phyloP scores from a whole-genome alignment of 768 basidiomycete species.

The Hortiboletus flavorubellus region DNA sequence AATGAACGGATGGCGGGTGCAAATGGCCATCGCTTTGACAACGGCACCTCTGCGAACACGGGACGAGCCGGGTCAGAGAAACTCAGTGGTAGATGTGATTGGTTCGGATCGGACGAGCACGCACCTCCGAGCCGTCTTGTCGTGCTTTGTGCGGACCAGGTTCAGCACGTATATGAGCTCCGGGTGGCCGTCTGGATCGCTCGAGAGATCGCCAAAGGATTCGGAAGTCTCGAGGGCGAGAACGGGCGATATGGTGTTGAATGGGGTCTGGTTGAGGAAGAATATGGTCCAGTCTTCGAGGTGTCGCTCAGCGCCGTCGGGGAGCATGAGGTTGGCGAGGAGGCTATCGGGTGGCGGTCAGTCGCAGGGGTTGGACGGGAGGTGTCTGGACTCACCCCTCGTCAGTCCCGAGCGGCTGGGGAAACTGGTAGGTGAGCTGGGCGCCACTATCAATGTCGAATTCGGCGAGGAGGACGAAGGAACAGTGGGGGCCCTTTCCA shows the following conservation, averaged over 20 bases:
- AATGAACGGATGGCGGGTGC: conserved; percentile 89
- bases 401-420: conserved; percentile 90
- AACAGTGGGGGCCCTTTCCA: conserved; percentile 71
- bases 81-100: neutral
- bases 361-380: neutral
- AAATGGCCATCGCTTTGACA: conserved; percentile 93
- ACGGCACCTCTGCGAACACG: conserved; percentile 69
- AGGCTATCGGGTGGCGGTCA: conserved; percentile 47
- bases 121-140: conserved; percentile 76
- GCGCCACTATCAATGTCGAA: conserved; percentile 97
- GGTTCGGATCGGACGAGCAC: conserved; percentile 17
- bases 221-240: conserved; percentile 63
- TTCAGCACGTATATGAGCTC: conserved; percentile 86
- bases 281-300: conserved; percentile 98
- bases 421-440: conserved; percentile 93
- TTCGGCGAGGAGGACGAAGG: conserved; percentile 95
- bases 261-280: conserved; percentile 92
- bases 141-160: conserved; percentile 87
- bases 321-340: conserved; percentile 96
- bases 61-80: conserved; percentile 12
- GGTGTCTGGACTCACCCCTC: conserved; percentile 64
- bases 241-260: conserved; percentile 82
- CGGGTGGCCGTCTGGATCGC: conserved; percentile 26
- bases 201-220: conserved; percentile 26
- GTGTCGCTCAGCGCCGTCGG: conserved; percentile 95